phyloP scores from a whole-genome alignment of 805 yeast genomes.

The Maudiozyma barnettii region DNA sequence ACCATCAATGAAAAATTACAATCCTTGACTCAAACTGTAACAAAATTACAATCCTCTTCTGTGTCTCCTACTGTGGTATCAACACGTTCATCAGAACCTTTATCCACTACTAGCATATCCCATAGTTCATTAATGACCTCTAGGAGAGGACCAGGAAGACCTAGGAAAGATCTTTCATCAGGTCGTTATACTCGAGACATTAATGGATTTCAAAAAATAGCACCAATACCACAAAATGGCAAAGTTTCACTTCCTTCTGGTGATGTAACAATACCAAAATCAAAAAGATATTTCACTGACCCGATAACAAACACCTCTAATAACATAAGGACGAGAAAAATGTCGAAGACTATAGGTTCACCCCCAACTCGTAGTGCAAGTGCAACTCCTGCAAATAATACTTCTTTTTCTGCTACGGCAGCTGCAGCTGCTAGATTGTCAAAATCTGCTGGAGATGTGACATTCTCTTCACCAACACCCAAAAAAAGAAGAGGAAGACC shows the following conservation, averaged over 20 bases:
- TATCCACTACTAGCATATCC: background rate
- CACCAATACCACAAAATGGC: background rate
- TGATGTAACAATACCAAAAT: conserved; percentile 22
- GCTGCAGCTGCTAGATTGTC: background rate
- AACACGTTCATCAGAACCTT: background rate
- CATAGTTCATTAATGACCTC: background rate
- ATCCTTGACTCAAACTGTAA: conserved; percentile 3
- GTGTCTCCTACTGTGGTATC: background rate
- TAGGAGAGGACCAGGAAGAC: conserved; percentile 29
- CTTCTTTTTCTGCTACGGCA: background rate
- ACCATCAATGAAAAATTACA: conserved; percentile 17
- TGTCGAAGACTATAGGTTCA: background rate
- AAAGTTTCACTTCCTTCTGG: conserved; percentile 23
- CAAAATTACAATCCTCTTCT: background rate
- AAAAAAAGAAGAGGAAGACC: conserved; percentile 29
- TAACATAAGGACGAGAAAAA: background rate
- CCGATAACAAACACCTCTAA: conserved; percentile 8
- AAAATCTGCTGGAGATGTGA: background rate
- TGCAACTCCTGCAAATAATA: conserved; percentile 1
- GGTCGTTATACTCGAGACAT: background rate
- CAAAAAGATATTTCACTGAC: conserved; percentile 25
- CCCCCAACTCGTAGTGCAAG: background rate
- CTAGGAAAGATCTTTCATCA: conserved; percentile 18
- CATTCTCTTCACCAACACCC: conserved; percentile 1
- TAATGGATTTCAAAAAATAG: background rate